Percentiles rank a stretch among this genome's conserved stretches.
These are phyloP conservation scores for Tulasnella sp. DNA, from an alignment of 768 basidiomycete species.

Conservation along the genomic window DNA sequence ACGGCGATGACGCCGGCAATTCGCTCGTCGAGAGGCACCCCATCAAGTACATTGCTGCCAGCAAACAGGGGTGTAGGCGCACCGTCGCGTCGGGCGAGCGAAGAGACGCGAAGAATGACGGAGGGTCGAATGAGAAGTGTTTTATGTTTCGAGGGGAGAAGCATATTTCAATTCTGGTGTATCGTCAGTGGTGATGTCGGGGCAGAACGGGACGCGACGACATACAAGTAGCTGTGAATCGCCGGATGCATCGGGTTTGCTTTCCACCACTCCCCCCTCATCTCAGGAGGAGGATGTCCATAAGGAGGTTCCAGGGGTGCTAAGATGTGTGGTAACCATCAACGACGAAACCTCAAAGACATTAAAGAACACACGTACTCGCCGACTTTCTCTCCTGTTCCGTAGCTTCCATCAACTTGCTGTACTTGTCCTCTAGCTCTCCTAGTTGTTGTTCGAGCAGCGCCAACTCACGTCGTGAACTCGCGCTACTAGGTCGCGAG, in stretches of 20 bases:
- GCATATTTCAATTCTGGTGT: conserved; percentile 1
- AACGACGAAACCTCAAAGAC: neutral
- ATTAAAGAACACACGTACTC: neutral
- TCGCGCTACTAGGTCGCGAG: neutral
- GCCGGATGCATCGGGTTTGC: neutral
- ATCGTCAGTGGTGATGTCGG: neutral
- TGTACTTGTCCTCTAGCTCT: conserved; percentile 1
- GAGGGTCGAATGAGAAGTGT: conserved; percentile 1
- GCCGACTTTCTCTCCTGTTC: neutral
- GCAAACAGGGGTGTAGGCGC: conserved; percentile 4
- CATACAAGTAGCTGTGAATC: conserved; percentile 1
- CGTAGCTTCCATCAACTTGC: neutral
- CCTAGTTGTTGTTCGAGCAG: conserved; percentile 4
- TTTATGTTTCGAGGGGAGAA: neutral
- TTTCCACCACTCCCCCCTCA: conserved; percentile 11
- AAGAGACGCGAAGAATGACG: neutral
- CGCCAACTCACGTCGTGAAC: too few relatives aligned
- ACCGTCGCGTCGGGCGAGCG: neutral
- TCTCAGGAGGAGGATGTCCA: conserved; percentile 1
- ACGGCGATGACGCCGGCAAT: neutral
- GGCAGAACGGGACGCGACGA: neutral
- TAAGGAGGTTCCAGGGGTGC: neutral
- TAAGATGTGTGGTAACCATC: neutral
- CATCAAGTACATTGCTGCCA: conserved; percentile 18
- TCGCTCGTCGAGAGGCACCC: conserved; percentile 10